A percentile compares a stretch with the other conserved stretches of the same genome.
Evolutionary conservation across 2,329 filamentous ascomycete species (phyloP).

Genomic region (Stachybotrys chlorohalonatus): DNA sequence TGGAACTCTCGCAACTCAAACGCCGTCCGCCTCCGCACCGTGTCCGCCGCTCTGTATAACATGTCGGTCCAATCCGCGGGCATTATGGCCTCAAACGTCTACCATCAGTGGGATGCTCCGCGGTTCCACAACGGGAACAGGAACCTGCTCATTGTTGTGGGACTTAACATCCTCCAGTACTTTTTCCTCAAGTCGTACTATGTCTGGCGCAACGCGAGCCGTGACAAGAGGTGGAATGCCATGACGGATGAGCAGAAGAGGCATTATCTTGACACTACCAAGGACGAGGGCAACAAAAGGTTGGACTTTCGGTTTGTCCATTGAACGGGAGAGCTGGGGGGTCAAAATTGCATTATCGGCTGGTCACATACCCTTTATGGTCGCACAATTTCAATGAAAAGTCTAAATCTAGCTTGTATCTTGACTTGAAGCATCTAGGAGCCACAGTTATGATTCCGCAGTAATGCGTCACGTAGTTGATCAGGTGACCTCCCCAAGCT

Average conservation of each 20-base stretch:
- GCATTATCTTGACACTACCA: slow-evolving; percentile 7
- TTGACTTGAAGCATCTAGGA: too few species aligned
- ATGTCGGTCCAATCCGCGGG: slow-evolving; percentile 34
- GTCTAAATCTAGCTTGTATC: too few species aligned
- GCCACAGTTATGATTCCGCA: too few species aligned
- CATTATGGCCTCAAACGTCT: slow-evolving; percentile 29
- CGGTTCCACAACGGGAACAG: slow-evolving; percentile 3
- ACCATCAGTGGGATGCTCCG: slow-evolving; percentile 10
- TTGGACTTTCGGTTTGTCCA: slow-evolving; percentile 9
- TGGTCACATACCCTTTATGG: too few species aligned
- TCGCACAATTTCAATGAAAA: too few species aligned
- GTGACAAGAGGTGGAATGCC: slow-evolving; percentile 6
- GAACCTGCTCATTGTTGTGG: slow-evolving; percentile 2
- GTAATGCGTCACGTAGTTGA: too few species aligned
- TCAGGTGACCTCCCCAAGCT: too few species aligned
- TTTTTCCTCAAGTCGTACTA: slow-evolving; percentile 7
- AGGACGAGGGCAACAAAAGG: slow-evolving; percentile 6
- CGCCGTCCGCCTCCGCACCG: slow-evolving; percentile 49
- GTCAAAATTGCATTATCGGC: too few species aligned
- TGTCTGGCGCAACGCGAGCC: slow-evolving; percentile 6
- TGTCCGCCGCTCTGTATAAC: slow-evolving; percentile 52
- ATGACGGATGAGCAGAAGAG: slow-evolving; percentile 2
- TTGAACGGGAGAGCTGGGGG: too few species aligned
- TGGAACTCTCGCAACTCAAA: slow-evolving; percentile 52
- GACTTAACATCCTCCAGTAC: slow-evolving; percentile 6